A percentile compares a stretch with the other conserved stretches of the same genome.
phyloP scores from a whole-genome alignment of 768 basidiomycete genomes.

The Sarcodon aspratus region DNA sequence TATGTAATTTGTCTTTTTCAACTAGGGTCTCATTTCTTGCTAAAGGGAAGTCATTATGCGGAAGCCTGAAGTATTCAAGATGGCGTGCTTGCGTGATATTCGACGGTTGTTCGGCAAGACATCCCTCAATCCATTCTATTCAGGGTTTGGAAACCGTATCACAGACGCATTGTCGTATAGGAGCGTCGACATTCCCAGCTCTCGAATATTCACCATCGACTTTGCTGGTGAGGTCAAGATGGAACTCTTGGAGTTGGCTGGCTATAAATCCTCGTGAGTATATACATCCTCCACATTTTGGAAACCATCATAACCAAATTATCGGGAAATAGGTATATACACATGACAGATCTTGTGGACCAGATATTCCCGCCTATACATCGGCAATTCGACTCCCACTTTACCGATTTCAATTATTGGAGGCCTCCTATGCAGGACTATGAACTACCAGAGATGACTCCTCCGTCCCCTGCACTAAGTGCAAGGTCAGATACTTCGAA shows the following conservation, averaged over 20 bases:
- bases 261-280: slow-evolving; percentile 89
- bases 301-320: background rate
- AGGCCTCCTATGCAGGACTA: slow-evolving; percentile 69
- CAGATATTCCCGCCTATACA: slow-evolving; percentile 98
- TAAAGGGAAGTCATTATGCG: slow-evolving; percentile 96
- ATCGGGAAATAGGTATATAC: slow-evolving; percentile 63
- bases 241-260: slow-evolving; percentile 91
- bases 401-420: slow-evolving; percentile 98
- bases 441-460: slow-evolving; percentile 66
- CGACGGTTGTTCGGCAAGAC: slow-evolving; percentile 77
- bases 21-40: background rate
- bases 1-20: background rate
- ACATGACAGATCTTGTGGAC: slow-evolving; percentile 99
- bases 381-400: slow-evolving; percentile 80
- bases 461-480: slow-evolving; percentile 88
- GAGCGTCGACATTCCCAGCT: slow-evolving; percentile 88
- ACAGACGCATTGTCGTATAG: slow-evolving; percentile 98
- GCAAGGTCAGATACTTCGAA: slow-evolving; percentile 85
- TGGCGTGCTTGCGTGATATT: slow-evolving; percentile 96
- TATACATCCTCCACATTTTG: background rate
- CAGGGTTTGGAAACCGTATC: slow-evolving; percentile 96
- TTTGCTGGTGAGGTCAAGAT: slow-evolving; percentile 92
- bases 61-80: slow-evolving; percentile 99
- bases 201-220: slow-evolving; percentile 95
- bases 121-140: slow-evolving; percentile 76